These are phyloP conservation scores for Chrysoporthe cubensis DNA, from an alignment of 2,329 filamentous ascomycete genomes.

Conservation along the genomic window DNA sequence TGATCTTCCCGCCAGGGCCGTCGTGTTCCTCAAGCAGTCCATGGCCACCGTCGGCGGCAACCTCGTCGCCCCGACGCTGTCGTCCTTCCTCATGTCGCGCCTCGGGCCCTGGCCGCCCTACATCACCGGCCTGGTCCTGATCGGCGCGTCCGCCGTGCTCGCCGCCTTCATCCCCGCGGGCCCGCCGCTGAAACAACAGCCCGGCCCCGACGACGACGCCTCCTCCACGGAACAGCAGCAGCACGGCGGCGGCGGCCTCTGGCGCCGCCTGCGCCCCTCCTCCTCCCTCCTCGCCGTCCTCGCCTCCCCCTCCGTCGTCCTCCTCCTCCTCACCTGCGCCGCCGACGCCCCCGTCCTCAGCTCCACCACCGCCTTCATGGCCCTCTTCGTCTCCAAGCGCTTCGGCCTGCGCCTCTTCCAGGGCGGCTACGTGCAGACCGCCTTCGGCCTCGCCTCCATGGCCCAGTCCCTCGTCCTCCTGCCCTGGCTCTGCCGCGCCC, in stretches of 20 bases:
- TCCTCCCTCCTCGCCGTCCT: conserved; percentile 27
- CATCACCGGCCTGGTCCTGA: conserved; percentile 30
- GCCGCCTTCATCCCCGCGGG: conserved; percentile 37
- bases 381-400: conserved; percentile 39
- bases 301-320: conserved; percentile 26
- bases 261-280: conserved; percentile 22
- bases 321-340: conserved; percentile 29
- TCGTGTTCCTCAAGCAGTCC: conserved; percentile 11
- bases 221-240: too few species aligned
- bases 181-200: conserved; percentile 21
- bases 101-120: conserved; percentile 36
- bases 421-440: conserved; percentile 39
- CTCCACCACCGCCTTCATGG: conserved; percentile 31
- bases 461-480: conserved; percentile 36
- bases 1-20: background rate
- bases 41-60: conserved; percentile 22
- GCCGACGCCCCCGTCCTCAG: conserved; percentile 20
- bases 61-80: conserved; percentile 34
- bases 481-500: conserved; percentile 33
- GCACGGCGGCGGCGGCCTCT: too few species aligned
- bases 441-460: conserved; percentile 35
- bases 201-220: too few species aligned
- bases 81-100: conserved; percentile 36
- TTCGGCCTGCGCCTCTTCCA: conserved; percentile 36
- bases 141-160: conserved; percentile 11